Evolutionary conservation across 208 protist species (phyloP).

Genomic region (Vickermania spadyakhi): DNA sequence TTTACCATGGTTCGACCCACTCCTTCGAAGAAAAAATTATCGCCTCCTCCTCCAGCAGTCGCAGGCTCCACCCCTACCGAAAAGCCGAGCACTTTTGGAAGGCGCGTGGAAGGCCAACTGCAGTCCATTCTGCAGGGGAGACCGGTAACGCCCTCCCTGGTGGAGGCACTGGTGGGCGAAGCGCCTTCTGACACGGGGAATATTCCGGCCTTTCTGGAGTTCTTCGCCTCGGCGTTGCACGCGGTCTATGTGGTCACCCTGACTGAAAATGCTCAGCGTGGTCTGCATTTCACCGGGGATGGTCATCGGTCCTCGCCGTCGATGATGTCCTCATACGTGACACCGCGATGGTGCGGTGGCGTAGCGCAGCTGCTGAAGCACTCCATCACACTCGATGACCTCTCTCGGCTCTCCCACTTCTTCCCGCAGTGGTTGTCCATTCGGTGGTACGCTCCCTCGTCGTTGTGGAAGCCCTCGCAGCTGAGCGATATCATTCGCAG

Average conservation of each 20-base stretch:
- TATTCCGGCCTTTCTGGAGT: slow-evolving; percentile 9
- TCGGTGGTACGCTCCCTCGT: slow-evolving; percentile 12
- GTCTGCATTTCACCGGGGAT: slow-evolving; percentile 4
- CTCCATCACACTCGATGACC: slow-evolving; percentile 42
- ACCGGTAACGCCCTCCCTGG: too few relatives aligned
- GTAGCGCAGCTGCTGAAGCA: slow-evolving; percentile 2
- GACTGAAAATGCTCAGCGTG: slow-evolving; percentile 56
- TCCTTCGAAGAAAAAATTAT: too few relatives aligned
- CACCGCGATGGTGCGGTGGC: background rate
- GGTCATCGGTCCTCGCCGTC: slow-evolving; percentile 1
- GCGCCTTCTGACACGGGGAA: too few relatives aligned
- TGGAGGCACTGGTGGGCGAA: too few relatives aligned
- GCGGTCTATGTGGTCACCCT: slow-evolving; percentile 59
- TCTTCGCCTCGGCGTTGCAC: slow-evolving; percentile 51
- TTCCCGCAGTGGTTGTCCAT: slow-evolving; percentile 45
- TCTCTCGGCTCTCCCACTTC: slow-evolving; percentile 39
- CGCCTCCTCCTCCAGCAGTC: too few relatives aligned
- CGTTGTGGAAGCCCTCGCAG: too few relatives aligned
- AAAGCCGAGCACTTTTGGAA: too few relatives aligned
- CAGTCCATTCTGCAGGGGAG: too few relatives aligned
- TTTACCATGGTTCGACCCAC: too few relatives aligned
- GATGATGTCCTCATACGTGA: background rate
- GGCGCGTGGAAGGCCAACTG: too few relatives aligned
- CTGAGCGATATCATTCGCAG: too few relatives aligned
- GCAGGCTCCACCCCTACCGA: too few relatives aligned